Conservation (phyloP, 805 yeast genomes). For the Saturnispora ahearnii region DNA sequence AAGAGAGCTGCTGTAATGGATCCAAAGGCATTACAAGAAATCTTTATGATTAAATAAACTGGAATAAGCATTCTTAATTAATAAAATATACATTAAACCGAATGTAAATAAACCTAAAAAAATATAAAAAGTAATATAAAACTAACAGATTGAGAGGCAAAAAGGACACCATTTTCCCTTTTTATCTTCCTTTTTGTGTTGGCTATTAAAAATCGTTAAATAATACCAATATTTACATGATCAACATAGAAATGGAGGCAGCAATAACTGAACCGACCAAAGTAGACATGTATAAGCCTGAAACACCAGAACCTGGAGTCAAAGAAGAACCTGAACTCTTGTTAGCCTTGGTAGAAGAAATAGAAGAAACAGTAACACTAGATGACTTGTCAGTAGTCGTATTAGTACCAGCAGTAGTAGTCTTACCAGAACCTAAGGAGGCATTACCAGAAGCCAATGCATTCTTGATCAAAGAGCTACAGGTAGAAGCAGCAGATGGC, state of each 20-base stretch:
- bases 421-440: conserved; percentile 10
- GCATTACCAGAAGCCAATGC: conserved; percentile 19
- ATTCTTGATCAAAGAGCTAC: conserved; percentile 35
- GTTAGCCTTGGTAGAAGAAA: conserved; percentile 8
- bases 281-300: conserved; percentile 13
- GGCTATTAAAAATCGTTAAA: neutral
- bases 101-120: neutral
- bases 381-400: conserved; percentile 22
- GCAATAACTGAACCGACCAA: conserved; percentile 6
- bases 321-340: conserved; percentile 6
- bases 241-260: conserved; percentile 8
- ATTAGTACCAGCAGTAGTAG: conserved; percentile 17
- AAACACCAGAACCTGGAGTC: conserved; percentile 28
- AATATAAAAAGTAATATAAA: neutral
- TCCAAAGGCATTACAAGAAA: conserved; percentile 79
- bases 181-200: neutral
- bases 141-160: neutral
- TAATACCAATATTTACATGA: neutral
- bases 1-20: conserved; percentile 90
- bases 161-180: neutral
- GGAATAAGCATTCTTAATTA: neutral
- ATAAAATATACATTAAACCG: neutral
- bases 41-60: conserved; percentile 60
- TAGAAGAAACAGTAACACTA: conserved; percentile 14
- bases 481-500: conserved; percentile 33